Conservation (phyloP, 2,329 filamentous ascomycete genomes). For the Cyphellophora attinorum region DNA sequence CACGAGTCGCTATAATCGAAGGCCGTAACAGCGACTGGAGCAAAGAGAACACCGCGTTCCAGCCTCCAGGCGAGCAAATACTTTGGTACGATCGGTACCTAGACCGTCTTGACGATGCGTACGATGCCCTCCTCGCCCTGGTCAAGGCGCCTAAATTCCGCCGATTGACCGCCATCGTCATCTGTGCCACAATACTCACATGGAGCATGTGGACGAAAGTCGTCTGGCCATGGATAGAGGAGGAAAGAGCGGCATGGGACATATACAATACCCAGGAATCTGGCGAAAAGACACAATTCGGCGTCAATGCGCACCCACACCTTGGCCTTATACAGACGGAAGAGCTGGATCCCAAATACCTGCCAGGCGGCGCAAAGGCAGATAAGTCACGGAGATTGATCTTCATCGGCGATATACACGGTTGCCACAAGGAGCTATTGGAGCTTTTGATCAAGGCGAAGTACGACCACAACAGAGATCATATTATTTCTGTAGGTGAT, state of each 20-base stretch:
- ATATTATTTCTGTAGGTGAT: conserved; percentile 68
- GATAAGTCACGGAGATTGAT: conserved; percentile 52
- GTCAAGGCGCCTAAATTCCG: conserved; percentile 31
- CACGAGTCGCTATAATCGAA: conserved; percentile 29
- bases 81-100: conserved; percentile 18
- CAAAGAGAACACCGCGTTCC: too few species aligned
- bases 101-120: conserved; percentile 14
- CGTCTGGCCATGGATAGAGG: conserved; percentile 9
- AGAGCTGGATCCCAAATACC: conserved; percentile 35
- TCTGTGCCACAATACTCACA: conserved; percentile 5
- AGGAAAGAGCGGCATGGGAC: conserved; percentile 16
- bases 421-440: conserved; percentile 58
- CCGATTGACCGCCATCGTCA: conserved; percentile 17
- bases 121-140: conserved; percentile 20
- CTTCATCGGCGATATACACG: conserved; percentile 86
- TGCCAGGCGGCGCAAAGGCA: conserved; percentile 29
- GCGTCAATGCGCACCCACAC: conserved; percentile 35
- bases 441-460: conserved; percentile 56
- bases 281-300: conserved; percentile 29
- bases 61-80: too few species aligned
- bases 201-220: conserved; percentile 8
- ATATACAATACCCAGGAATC: conserved; percentile 19
- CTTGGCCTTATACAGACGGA: conserved; percentile 43
- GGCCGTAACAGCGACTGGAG: conserved; percentile 31
- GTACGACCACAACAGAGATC: conserved; percentile 55